Evolutionary conservation across 2,329 filamentous ascomycete species (phyloP), one percentile per base, ranked within the genome.

Genomic region (Xylogone sp.): DNA sequence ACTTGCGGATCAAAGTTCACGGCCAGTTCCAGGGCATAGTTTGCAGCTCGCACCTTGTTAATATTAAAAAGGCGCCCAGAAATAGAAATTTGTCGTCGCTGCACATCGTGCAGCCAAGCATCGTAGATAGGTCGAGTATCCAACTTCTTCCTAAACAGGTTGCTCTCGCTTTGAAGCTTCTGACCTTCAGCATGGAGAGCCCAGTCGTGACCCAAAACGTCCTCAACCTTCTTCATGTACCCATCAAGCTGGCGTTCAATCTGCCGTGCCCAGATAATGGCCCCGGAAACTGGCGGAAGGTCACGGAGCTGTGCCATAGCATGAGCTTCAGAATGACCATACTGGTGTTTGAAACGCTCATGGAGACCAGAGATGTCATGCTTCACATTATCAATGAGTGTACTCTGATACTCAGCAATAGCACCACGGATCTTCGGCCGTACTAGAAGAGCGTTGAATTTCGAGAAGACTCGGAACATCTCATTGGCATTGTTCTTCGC

Each of bases 381-480:
- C 69, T 97, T 97, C 63, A 99, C 94, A 62, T 96, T 96, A 63
- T 97, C 92, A 68, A 99, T 96, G 29, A 99, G 84, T 70, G 97
- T 92, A 3, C 93, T 94, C 70, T 99, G 94, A 68, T 99, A 99
- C 72, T 99, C 93, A 43, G 91, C 89, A 64, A 99, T 99, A 50
- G 94, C 95, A 59, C 95, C 92, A 59, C 94, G 87, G 72, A 99
- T 97, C 78, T 99, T 99, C n/a, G 94, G 94, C 53, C 94, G 85
- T 51, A 99, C 93, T 62, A 99, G 96, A 24, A 99, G 84, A 2
- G 94, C 94, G 67, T 99, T 99, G 81, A 99, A 99, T 68, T 97
- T 97, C 49, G 94, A 97, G 69, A 99, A 99, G 55, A 99, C 94
- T 50, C 95, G 88, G 70, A 99, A 99, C 94, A 99, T 99, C 71